phyloP scores from a whole-genome alignment of 1,284 basidiomycete genomes.

The Peniophora sp. region DNA sequence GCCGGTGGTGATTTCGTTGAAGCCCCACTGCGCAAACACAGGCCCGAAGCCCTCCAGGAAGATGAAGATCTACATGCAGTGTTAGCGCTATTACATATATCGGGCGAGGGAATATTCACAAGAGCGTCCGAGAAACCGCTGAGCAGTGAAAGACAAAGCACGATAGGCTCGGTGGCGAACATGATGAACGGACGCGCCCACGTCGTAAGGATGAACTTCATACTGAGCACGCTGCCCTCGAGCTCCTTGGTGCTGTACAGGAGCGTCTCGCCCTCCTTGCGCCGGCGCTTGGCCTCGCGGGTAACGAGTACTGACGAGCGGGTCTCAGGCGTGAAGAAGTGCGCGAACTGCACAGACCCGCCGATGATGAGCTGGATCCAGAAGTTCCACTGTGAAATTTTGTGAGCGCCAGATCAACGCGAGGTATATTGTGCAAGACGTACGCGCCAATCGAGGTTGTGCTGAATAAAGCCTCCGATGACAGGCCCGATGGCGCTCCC shows the following conservation, averaged over 20 bases:
- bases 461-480: neutral
- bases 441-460: neutral
- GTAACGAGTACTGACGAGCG: constrained; percentile 10
- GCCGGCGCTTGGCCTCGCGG: constrained; percentile 11
- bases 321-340: constrained; percentile 13
- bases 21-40: constrained; percentile 12
- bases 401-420: constrained; percentile 4
- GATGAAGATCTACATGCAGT: constrained; percentile 13
- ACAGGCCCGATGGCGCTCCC: neutral
- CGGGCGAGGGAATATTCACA: no score
- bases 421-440: no score
- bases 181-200: constrained; percentile 11
- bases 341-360: constrained; percentile 7
- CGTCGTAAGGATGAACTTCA: neutral
- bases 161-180: constrained; percentile 13
- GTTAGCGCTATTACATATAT: no score
- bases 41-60: constrained; percentile 12
- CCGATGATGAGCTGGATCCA: constrained; percentile 15
- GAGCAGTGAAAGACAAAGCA: constrained; percentile 13
- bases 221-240: neutral
- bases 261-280: constrained; percentile 7
- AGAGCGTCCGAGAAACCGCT: constrained; percentile 13
- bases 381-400: constrained; percentile 12
- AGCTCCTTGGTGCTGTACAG: constrained; percentile 8
- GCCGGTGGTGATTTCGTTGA: constrained; percentile 7